Evolutionary conservation across 164 flowering plant genomes (phyloP).

Genomic region (Aristolochia californica): DNA sequence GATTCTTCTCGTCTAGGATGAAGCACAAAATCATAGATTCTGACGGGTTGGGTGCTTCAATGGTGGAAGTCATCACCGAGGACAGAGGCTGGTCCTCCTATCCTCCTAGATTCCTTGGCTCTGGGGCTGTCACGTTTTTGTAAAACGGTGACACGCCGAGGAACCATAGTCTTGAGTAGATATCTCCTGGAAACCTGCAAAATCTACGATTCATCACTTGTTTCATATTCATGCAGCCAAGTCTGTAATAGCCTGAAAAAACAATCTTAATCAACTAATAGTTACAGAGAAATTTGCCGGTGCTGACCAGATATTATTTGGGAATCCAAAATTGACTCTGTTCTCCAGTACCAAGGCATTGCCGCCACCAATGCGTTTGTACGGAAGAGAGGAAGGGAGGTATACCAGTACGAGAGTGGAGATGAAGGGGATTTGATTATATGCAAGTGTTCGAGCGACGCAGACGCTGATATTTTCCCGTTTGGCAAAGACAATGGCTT

Average conservation of each 20-base stretch:
- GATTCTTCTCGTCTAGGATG: too few relatives aligned
- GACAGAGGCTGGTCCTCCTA: conserved; percentile 8
- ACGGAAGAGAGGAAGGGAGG: conserved; percentile 4
- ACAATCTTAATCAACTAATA: background rate
- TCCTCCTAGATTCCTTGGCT: background rate
- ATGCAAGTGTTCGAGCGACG: conserved; percentile 1
- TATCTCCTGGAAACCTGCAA: conserved; percentile 16
- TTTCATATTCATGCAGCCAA: background rate
- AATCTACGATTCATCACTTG: background rate
- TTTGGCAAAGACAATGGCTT: conserved; percentile 6
- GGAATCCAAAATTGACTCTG: conserved; percentile 10
- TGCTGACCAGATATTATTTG: background rate
- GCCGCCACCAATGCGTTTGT: conserved; percentile 5
- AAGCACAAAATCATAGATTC: background rate
- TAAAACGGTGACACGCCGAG: background rate
- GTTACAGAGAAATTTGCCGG: too few relatives aligned
- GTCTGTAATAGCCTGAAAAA: background rate
- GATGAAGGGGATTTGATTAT: conserved; percentile 11
- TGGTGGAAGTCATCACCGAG: background rate
- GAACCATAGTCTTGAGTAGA: conserved; percentile 14
- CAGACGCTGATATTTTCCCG: conserved; percentile 6
- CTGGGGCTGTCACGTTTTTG: background rate
- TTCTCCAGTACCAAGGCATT: conserved; percentile 8
- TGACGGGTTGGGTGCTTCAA: conserved; percentile 2
- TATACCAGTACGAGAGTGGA: conserved; percentile 8